These are phyloP conservation scores for Penicillium sp. DNA, from an alignment of 2,329 filamentous ascomycete genomes.

Conservation along the genomic window DNA sequence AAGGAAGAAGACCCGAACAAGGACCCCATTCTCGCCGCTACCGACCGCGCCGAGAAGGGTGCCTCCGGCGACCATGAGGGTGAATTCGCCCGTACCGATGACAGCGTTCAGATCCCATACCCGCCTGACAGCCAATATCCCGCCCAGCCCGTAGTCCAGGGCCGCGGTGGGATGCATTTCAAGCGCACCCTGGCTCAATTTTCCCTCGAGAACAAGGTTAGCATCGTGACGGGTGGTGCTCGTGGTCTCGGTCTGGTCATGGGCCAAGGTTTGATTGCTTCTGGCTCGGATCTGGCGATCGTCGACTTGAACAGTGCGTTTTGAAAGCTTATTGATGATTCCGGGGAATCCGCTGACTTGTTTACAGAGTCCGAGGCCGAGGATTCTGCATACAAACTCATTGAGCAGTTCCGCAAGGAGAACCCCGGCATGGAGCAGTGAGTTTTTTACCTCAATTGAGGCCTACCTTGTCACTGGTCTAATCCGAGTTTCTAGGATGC, in stretches of 20 bases:
- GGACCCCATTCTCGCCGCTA: constrained; percentile 27
- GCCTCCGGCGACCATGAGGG: constrained; percentile 54
- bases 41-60: constrained; percentile 31
- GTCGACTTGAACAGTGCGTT: constrained; percentile 85
- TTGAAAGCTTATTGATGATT: background rate
- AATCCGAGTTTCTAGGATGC: constrained; percentile 51
- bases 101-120: constrained; percentile 74
- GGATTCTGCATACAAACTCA: constrained; percentile 69
- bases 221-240: constrained; percentile 85
- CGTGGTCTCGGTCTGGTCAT: constrained; percentile 87
- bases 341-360: background rate
- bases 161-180: constrained; percentile 75
- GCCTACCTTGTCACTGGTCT: background rate
- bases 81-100: constrained; percentile 74
- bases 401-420: constrained; percentile 73
- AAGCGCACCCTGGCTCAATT: constrained; percentile 83
- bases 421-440: constrained; percentile 73
- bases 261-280: constrained; percentile 85
- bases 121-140: constrained; percentile 73
- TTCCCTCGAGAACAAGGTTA: constrained; percentile 79
- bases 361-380: constrained; percentile 74
- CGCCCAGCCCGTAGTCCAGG: constrained; percentile 66
- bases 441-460: constrained; percentile 16
- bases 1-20: constrained; percentile 27
- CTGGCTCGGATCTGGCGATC: constrained; percentile 84